Evolutionary conservation across 2,329 filamentous ascomycete species (phyloP), one percentile per base, ranked within the genome.

Genomic region (Trichoderma atrobrunneum): DNA sequence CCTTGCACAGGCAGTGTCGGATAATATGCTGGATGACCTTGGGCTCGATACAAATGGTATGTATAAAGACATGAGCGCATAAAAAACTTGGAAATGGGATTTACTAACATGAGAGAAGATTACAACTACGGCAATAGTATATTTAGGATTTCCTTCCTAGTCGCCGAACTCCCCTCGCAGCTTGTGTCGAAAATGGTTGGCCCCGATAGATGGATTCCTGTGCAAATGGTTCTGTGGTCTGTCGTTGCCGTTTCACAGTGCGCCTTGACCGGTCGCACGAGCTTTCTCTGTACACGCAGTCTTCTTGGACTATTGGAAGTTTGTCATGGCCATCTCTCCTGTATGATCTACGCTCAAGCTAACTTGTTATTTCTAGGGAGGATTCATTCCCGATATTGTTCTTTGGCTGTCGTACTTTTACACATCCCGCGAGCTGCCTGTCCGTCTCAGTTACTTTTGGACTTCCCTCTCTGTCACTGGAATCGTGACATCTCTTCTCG

Each of bases 401-500:
- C 65, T 69, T 16, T 69, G 65, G 65, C 65, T 69, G 0, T 69
- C 65, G 5, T 69, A 69, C 3, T 69, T 69, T 26, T 69, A 69
- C 28, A 69, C 65, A 18, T 69, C 65, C 3, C 65, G 65, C 7
- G 65, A 69, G 56, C 56, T 69, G 1, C 65, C 65, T 7, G 56
- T 69, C 12, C 65, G 65, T 8, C 56, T 69, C n/a, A 60, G 56
- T 14, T 69, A 69, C 56, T 69, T 69, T 51, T 69, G 65, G 65
- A 69, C 65, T 8, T 69, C 65, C 8, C 65, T 69, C 14, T 69
- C 65, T 1, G 65, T 69, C 0, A 69, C 65, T 26, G 65, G 65
- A 8, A 69, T 69, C 14, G 54, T 28, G 5, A 69, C 65, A 11
- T 69, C 65, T 2, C 21, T 69, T 12, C 65, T 69, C 14, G 65